Base-by-base conservation (phyloP, 345 rosid genomes). In the Durio zibethinus region DNA sequence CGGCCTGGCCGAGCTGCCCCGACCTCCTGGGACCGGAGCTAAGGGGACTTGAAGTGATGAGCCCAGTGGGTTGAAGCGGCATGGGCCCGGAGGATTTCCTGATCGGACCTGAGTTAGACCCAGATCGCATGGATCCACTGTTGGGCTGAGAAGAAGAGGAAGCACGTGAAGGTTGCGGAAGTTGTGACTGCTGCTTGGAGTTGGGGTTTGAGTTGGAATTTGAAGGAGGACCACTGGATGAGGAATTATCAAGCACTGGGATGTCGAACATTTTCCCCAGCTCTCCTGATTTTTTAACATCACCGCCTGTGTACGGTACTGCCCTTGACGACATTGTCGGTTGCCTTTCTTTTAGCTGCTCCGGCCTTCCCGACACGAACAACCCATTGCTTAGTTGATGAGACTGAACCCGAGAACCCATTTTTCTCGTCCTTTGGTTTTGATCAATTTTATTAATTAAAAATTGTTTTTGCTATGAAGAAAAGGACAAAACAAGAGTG, bases 251-350 rank as follows among this genome's bases (percentile, higher is more conserved):
- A 40, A 77, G 59, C 27, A 82, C 86, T 16, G 95, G 91, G 77
- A 93, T 90, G 76, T 95, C 98, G 65, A 95, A 92, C 99, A 95
- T 95, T 85, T 92, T 90, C 1, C 99, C 94, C 9, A 93, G 85
- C 86, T 95, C 99, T 0, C 99, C 99, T 40, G 99, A 95, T 80
- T 92, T 95, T 80, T 95, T 93, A 18, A 95, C 80, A 78, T 95
- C 96, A 15, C 98, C 98, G 45, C 99, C 99, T 1, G 97, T 92
- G 84, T 95, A 95, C 36, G 97, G 97, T 6, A 90, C 85, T 0
- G 99, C 90, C 4, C 94, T 86, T 15, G 94, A 86, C n/a, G 90
- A 90, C 87, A 90, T 90, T 79, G 91, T 90, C 53, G 97, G 97
- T 75, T 80, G 92, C 35, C 94, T 85, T 69, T 93, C 98, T 77